Evolutionary conservation across 805 yeast species (phyloP).

Genomic region (Candida gorgasii): DNA sequence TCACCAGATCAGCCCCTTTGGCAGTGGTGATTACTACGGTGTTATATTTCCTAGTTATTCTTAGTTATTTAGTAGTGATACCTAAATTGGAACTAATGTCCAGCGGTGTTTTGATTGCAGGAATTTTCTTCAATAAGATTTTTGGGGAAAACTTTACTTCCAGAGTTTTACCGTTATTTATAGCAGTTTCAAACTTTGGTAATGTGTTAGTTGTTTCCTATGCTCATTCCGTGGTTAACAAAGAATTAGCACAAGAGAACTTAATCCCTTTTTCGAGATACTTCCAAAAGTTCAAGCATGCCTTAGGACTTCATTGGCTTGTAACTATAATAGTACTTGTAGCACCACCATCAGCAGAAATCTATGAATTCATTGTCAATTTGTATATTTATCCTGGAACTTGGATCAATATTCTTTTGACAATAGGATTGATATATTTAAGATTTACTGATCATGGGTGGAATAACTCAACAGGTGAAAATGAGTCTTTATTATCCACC

Average conservation of each 20-base stretch:
- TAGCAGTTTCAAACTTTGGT: slow-evolving; percentile 64
- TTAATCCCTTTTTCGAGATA: slow-evolving; percentile 50
- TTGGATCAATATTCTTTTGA: slow-evolving; percentile 53
- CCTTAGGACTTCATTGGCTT: slow-evolving; percentile 55
- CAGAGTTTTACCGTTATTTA: slow-evolving; percentile 52
- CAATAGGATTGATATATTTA: slow-evolving; percentile 54
- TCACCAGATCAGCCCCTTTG: slow-evolving; percentile 60
- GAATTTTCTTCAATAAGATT: slow-evolving; percentile 55
- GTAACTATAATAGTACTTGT: slow-evolving; percentile 54
- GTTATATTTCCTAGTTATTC: slow-evolving; percentile 56
- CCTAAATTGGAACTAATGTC: slow-evolving; percentile 46
- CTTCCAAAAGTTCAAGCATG: slow-evolving; percentile 46
- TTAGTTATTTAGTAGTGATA: slow-evolving; percentile 59
- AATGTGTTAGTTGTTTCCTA: slow-evolving; percentile 65
- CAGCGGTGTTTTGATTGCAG: slow-evolving; percentile 66
- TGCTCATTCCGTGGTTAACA: slow-evolving; percentile 60
- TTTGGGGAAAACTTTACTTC: slow-evolving; percentile 56
- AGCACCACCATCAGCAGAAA: slow-evolving; percentile 63
- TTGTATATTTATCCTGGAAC: slow-evolving; percentile 65
- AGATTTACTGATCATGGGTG: slow-evolving; percentile 36
- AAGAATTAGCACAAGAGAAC: slow-evolving; percentile 54
- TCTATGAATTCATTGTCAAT: slow-evolving; percentile 63
- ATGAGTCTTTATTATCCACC: slow-evolving; percentile 13
- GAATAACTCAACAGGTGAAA: slow-evolving; percentile 32
- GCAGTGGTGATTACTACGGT: slow-evolving; percentile 54